These are phyloP conservation scores for Ogataea pignaliae DNA, from an alignment of 805 yeast genomes.

Conservation along the genomic window DNA sequence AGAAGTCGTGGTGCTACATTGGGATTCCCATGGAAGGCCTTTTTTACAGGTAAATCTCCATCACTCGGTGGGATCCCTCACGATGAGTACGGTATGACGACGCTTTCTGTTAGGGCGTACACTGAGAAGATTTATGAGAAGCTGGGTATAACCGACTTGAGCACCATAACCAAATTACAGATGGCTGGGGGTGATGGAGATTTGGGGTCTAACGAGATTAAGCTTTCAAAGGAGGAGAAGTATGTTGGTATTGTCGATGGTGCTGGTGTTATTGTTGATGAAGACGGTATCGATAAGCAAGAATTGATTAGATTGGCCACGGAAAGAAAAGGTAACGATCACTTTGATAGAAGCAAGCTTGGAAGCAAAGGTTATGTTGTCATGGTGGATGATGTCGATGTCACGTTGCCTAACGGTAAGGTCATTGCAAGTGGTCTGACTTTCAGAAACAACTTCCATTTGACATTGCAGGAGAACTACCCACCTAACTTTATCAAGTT, in stretches of 20 bases:
- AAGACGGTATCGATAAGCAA: slow-evolving; percentile 75
- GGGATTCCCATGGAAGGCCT: slow-evolving; percentile 80
- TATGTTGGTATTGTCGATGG: slow-evolving; percentile 94
- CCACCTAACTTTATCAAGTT: slow-evolving; percentile 60
- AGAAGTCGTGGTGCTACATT: slow-evolving; percentile 87
- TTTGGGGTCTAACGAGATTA: slow-evolving; percentile 91
- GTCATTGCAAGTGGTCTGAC: slow-evolving; percentile 77
- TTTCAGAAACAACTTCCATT: slow-evolving; percentile 88
- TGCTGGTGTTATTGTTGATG: slow-evolving; percentile 91
- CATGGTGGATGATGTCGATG: slow-evolving; percentile 78
- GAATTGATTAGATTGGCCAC: slow-evolving; percentile 79
- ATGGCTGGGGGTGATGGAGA: slow-evolving; percentile 99
- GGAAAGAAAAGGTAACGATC: slow-evolving; percentile 67
- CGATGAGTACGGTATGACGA: slow-evolving; percentile 97
- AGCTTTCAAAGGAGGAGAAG: slow-evolving; percentile 74
- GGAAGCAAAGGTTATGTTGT: slow-evolving; percentile 76
- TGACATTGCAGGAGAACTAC: slow-evolving; percentile 60
- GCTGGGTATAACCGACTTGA: slow-evolving; percentile 52
- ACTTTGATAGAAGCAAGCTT: slow-evolving; percentile 63
- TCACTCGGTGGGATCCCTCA: slow-evolving; percentile 96
- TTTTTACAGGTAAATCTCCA: slow-evolving; percentile 94
- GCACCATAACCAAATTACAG: slow-evolving; percentile 72
- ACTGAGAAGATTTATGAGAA: slow-evolving; percentile 85
- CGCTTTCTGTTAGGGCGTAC: slow-evolving; percentile 87
- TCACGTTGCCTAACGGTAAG: slow-evolving; percentile 71